Conservation (phyloP, 2,329 filamentous ascomycete species). For the Paracoccidioides lutzii region DNA sequence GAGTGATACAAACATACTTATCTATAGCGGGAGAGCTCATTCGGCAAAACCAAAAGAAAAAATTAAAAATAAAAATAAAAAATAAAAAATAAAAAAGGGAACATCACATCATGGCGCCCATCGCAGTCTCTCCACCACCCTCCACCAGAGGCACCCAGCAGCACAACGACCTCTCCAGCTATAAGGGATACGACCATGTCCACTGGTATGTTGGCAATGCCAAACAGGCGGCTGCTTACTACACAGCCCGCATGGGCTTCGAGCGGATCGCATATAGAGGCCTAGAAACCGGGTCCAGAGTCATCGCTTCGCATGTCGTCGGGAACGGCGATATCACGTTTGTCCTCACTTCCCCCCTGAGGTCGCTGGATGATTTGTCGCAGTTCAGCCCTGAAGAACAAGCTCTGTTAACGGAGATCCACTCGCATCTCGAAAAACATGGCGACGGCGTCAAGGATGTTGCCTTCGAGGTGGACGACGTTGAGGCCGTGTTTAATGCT, state of each 20-base stretch:
- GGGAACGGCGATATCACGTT: conserved; percentile 33
- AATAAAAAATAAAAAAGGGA: no score
- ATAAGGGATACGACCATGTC: conserved; percentile 81
- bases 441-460: conserved; percentile 94
- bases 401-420: conserved; percentile 57
- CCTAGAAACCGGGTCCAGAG: conserved; percentile 73
- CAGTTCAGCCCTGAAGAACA: conserved; percentile 45
- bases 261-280: conserved; percentile 69
- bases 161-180: conserved; percentile 21
- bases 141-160: conserved; percentile 11
- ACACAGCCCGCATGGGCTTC: conserved; percentile 79
- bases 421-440: conserved; percentile 71
- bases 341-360: conserved; percentile 33
- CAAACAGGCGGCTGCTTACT: conserved; percentile 85
- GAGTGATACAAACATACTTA: no score
- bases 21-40: no score
- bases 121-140: conserved; percentile 21
- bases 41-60: no score
- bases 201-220: conserved; percentile 97
- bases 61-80: no score
- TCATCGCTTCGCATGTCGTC: conserved; percentile 65
- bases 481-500: conserved; percentile 62
- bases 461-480: conserved; percentile 85
- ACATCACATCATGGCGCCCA: conserved; percentile 3
- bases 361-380: conserved; percentile 52